Evolutionary conservation across 352 stramenopile genomes (phyloP).

Genomic region (Globisporangium acanthophoron): DNA sequence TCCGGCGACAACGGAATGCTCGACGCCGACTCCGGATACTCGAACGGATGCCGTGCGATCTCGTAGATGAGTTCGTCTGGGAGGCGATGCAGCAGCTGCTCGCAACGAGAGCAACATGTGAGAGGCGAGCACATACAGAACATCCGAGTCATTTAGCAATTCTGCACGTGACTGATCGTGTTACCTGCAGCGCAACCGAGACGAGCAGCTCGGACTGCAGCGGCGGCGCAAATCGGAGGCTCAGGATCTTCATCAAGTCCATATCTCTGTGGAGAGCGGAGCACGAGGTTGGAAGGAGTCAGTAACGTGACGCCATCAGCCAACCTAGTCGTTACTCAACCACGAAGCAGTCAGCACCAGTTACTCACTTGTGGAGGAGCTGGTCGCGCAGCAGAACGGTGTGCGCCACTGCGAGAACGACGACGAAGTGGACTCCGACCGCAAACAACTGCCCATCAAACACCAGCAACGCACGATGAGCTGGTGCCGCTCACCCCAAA

Average conservation of each 20-base stretch:
- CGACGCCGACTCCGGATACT: slow-evolving; percentile 44
- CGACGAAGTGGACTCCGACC: slow-evolving; percentile 89
- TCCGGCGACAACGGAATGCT: slow-evolving; percentile 56
- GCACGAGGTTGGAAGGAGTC: no score
- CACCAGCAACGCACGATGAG: background rate
- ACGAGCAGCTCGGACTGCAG: slow-evolving; percentile 82
- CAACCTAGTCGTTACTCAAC: background rate
- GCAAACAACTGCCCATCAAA: slow-evolving; percentile 67
- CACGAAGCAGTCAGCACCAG: no score
- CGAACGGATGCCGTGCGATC: slow-evolving; percentile 82
- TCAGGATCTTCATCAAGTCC: slow-evolving; percentile 88
- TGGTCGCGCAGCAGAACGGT: slow-evolving; percentile 84
- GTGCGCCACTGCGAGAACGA: slow-evolving; percentile 85
- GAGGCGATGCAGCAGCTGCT: slow-evolving; percentile 76
- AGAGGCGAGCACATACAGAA: background rate
- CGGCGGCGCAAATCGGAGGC: slow-evolving; percentile 71
- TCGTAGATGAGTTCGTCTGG: slow-evolving; percentile 82
- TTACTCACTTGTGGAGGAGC: slow-evolving; percentile 64
- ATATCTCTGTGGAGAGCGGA: slow-evolving; percentile 45
- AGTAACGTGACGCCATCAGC: background rate
- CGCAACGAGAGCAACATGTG: background rate
- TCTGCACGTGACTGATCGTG: no score
- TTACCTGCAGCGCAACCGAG: slow-evolving; percentile 72
- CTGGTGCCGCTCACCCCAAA: background rate
- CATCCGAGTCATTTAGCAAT: no score